Evolutionary conservation across 768 basidiomycete species (phyloP).

Genomic region (Gelatoporia subvermispora): DNA sequence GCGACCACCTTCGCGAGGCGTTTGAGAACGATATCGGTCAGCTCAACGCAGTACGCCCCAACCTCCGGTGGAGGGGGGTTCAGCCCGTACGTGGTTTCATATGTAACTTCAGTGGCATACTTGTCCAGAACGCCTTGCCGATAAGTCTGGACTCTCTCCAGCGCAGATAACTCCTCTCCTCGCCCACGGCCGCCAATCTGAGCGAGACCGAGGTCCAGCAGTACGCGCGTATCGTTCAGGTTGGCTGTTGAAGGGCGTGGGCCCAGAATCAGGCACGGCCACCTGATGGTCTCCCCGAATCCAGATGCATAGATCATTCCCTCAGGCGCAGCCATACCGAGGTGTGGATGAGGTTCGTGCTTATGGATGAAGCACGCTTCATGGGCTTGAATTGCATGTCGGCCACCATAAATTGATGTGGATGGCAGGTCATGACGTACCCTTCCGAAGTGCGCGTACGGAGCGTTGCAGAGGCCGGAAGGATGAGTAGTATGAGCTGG

Average conservation of each 20-base stretch:
- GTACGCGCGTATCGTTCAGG: constrained; percentile 10
- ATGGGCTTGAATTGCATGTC: constrained; percentile 10
- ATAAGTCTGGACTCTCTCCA: no score
- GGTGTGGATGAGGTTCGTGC: constrained; percentile 10
- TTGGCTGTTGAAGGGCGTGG: constrained; percentile 6
- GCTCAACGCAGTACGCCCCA: no score
- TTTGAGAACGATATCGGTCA: no score
- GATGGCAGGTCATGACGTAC: no score
- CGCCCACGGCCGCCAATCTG: constrained; percentile 17
- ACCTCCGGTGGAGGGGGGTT: no score
- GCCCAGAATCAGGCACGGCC: constrained; percentile 13
- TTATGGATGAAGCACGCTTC: constrained; percentile 13
- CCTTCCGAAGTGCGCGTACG: no score
- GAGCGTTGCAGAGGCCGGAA: neutral
- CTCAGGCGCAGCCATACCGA: neutral
- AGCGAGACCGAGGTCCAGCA: constrained; percentile 12
- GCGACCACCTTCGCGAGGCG: no score
- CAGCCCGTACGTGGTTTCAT: no score
- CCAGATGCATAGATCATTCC: constrained; percentile 3
- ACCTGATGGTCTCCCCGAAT: constrained; percentile 9
- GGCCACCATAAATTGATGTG: constrained; percentile 1
- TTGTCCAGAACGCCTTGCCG: no score
- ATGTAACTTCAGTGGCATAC: no score
- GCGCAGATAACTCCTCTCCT: constrained; percentile 16
- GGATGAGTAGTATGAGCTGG: neutral